A percentile compares a stretch with the other conserved stretches of the same genome.
These are phyloP conservation scores for Carnegiea gigantea DNA, from an alignment of 179 eudicot genomes.

Conservation along the genomic window DNA sequence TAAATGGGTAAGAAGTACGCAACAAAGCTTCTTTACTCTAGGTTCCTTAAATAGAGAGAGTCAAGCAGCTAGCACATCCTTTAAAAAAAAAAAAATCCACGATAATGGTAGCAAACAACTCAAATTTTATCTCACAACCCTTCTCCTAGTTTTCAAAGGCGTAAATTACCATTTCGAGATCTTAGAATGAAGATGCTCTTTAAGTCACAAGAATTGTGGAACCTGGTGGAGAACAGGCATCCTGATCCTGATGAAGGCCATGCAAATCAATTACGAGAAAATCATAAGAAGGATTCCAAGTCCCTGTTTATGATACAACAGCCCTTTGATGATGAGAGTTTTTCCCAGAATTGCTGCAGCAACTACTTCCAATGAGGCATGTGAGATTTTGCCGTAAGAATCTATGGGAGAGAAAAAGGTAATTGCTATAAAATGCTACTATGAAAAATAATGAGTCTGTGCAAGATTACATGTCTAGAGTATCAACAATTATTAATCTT, in stretches of 20 bases:
- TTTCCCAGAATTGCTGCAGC: constrained; percentile 4
- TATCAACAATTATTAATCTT: neutral
- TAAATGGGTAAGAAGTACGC: too few relatives aligned
- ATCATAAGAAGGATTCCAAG: neutral
- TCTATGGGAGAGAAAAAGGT: constrained; percentile 14
- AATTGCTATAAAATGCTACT: neutral
- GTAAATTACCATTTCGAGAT: neutral
- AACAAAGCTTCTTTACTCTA: too few relatives aligned
- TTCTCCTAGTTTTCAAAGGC: neutral
- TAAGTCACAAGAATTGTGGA: neutral
- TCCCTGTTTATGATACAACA: neutral
- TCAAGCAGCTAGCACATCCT: too few relatives aligned
- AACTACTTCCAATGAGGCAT: neutral
- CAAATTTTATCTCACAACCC: too few relatives aligned
- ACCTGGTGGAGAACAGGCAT: neutral
- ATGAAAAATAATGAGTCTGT: neutral
- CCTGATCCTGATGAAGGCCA: too few relatives aligned
- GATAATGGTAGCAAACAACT: too few relatives aligned
- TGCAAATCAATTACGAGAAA: constrained; percentile 1
- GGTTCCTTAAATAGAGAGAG: too few relatives aligned
- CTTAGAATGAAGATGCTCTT: constrained; percentile 3
- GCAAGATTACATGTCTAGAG: neutral
- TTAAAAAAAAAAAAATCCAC: too few relatives aligned
- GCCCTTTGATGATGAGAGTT: neutral
- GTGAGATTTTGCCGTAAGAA: neutral